A percentile compares a stretch with the other conserved stretches of the same genome.
phyloP scores from a whole-genome alignment of 352 stramenopile species.

The Thalassiosira mediterranea region DNA sequence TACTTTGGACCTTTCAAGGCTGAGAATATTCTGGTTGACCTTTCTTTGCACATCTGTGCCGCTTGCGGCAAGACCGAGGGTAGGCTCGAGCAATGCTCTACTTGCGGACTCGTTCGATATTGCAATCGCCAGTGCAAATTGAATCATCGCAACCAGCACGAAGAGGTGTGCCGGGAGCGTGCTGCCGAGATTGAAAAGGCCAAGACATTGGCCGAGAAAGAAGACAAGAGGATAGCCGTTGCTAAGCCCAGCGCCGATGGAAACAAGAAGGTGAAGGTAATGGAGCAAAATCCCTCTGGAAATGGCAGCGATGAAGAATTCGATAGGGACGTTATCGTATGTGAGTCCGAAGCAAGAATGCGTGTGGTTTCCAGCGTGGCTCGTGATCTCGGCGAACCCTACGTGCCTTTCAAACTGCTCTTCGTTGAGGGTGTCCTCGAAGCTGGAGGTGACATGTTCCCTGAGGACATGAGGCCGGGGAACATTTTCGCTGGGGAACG shows the following conservation, averaged over 20 bases:
- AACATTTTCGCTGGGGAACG: slow-evolving; percentile 7
- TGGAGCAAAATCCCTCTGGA: not conserved
- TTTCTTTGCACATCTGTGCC: slow-evolving; percentile 3
- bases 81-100: too few species aligned
- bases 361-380: slow-evolving; percentile 12
- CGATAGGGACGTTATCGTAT: slow-evolving; percentile 24
- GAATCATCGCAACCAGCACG: too few species aligned
- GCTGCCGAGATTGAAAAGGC: too few species aligned
- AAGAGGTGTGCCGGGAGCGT: too few species aligned
- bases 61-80: too few species aligned
- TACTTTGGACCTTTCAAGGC: slow-evolving; percentile 30
- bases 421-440: slow-evolving; percentile 29
- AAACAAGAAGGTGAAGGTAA: slow-evolving; percentile 1
- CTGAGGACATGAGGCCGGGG: too few species aligned
- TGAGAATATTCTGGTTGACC: slow-evolving; percentile 21
- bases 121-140: too few species aligned
- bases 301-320: not conserved
- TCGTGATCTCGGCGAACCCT: slow-evolving; percentile 3
- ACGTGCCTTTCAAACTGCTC: slow-evolving; percentile 32
- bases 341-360: slow-evolving; percentile 24
- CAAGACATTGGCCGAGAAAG: too few species aligned
- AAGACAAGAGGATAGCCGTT: not conserved
- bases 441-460: too few species aligned
- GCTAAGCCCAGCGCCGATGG: not conserved
- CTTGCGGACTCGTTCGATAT: too few species aligned